Base-by-base conservation (phyloP, 176 grass and related monocot species). In the Triticum timopheevii region DNA sequence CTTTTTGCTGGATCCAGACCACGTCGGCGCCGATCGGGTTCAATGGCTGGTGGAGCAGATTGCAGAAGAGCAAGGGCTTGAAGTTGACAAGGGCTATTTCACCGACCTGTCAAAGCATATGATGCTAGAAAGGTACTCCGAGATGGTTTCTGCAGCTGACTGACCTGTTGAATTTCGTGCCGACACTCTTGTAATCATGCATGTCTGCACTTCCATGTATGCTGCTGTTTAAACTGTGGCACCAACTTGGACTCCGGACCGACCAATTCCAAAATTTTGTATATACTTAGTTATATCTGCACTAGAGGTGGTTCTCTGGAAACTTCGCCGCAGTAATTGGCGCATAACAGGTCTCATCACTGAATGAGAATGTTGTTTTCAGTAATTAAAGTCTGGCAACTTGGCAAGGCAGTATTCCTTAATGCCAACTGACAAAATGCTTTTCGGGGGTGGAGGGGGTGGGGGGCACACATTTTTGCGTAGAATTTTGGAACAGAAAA, bases 51-150 rank as follows among this genome's bases (percentile, higher is more conserved):
- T 97, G 22, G 92, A 92, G 78, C 86, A 74, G 80, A 89, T 89
- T 75, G 83, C 88, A 9, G 75, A 44, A 7, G 88, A 92, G 16
- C 88, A 89, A 76, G 95, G 90, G 3, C 89, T 94, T 40, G 84
- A 79, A 49, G 92, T 94, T 58, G 95, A 90, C 28, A 87, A 91
- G 61, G 95, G 92, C 3, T 97, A 97, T 86, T 92, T 50, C 85
- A 97, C 95, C 19, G 95, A 97, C 47, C 31, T 92, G 25, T 84
- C 95, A 47, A 87, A 89, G 83, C 92, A 94, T 24, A 81, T 13
- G 58, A 89, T 88, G 73, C 61, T 94, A 6, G 86, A 97, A 13
- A 86, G 81, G 73, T 97, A 97, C 39, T 39, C 86, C 35, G 80
- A 89, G 61, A 73, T 84, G 16, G 49, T 62, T 63, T 80, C 69